phyloP scores from a whole-genome alignment of 2,329 filamentous ascomycete species.

The Fusarium brevicatenulatum region DNA sequence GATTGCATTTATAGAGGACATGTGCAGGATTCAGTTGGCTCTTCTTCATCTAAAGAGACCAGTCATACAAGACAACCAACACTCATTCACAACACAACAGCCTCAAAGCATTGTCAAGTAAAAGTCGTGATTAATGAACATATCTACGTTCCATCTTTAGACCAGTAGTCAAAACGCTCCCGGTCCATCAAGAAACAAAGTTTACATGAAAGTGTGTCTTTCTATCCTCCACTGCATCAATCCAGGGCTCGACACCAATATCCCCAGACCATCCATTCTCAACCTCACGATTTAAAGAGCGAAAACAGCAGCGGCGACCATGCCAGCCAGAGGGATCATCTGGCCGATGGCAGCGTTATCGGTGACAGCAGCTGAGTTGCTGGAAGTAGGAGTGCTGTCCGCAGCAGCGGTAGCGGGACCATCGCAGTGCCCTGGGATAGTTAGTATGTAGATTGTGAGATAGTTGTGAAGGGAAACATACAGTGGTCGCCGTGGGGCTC shows the following conservation, averaged over 20 bases:
- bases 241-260: slow-evolving; percentile 22
- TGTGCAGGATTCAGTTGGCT: not conserved
- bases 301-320: slow-evolving; percentile 38
- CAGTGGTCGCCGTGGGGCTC: slow-evolving; percentile 42
- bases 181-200: slow-evolving; percentile 3
- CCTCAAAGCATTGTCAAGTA: not conserved
- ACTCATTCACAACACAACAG: not conserved
- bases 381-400: slow-evolving; percentile 11
- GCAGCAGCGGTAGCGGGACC: slow-evolving; percentile 23
- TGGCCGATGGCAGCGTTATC: slow-evolving; percentile 25
- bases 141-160: slow-evolving; percentile 4
- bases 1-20: not conserved
- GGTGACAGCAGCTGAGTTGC: slow-evolving; percentile 14
- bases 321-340: slow-evolving; percentile 37
- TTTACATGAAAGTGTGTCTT: slow-evolving; percentile 17
- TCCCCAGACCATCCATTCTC: not conserved
- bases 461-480: not conserved
- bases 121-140: slow-evolving; percentile 5
- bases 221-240: slow-evolving; percentile 31
- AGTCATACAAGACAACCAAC: not conserved
- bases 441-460: not conserved
- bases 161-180: not conserved
- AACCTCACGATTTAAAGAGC: slow-evolving; percentile 26
- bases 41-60: not conserved
- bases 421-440: slow-evolving; percentile 38